Percentiles rank a stretch among this genome's conserved stretches.
Evolutionary conservation across 2,329 filamentous ascomycete genomes (phyloP).

Genomic region (Neofusicoccum parvum): DNA sequence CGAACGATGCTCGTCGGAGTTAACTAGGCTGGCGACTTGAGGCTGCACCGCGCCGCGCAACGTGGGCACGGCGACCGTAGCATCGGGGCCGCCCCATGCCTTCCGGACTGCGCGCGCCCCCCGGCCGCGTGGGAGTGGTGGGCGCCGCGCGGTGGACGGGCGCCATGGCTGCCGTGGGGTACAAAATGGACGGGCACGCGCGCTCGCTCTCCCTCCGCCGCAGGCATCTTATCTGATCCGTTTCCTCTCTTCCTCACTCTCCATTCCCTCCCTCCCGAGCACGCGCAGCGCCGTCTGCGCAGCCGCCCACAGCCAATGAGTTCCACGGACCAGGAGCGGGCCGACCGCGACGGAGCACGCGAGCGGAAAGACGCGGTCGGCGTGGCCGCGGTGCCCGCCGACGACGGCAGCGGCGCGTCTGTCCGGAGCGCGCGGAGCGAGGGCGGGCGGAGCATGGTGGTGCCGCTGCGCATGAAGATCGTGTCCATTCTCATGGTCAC

Average conservation of each 20-base stretch:
- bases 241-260: not conserved
- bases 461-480: slow-evolving; percentile 11
- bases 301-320: not conserved
- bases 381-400: not conserved
- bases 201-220: too few relatives aligned
- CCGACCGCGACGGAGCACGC: not conserved
- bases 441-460: slow-evolving; percentile 5
- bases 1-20: too few relatives aligned
- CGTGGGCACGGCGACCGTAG: not conserved
- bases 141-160: too few relatives aligned
- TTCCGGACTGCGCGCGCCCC: not conserved
- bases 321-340: not conserved
- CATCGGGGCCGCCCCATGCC: not conserved
- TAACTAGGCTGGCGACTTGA: too few relatives aligned
- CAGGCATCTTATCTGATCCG: not conserved
- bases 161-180: too few relatives aligned
- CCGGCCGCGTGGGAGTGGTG: too few relatives aligned
- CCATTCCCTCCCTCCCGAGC: too few relatives aligned
- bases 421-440: slow-evolving; percentile 4
- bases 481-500: slow-evolving; percentile 54
- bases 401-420: not conserved
- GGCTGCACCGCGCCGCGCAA: not conserved
- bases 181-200: too few relatives aligned
- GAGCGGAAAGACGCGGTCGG: not conserved
- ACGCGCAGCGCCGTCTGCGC: not conserved